Percentiles rank a stretch among this genome's conserved stretches.
phyloP scores from a whole-genome alignment of 2,329 filamentous ascomycete genomes.

The Blastomyces silverae region DNA sequence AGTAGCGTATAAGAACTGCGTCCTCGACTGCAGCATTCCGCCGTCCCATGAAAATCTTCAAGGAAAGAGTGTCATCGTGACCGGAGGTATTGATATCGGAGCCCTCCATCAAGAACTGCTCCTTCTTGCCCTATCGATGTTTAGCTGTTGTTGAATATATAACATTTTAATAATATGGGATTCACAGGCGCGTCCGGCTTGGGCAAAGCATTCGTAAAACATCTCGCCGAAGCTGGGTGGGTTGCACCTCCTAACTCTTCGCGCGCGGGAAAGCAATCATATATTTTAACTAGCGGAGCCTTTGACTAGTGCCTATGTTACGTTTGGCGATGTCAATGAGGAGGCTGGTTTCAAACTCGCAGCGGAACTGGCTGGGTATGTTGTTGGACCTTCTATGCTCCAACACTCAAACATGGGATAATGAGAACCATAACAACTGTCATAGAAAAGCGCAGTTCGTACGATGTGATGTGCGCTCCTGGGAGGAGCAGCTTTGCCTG shows the following conservation, averaged over 20 bases:
- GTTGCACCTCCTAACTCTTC: neutral
- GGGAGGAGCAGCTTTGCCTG: constrained; percentile 30
- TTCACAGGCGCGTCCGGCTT: constrained; percentile 17
- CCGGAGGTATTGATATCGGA: constrained; percentile 17
- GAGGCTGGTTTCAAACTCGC: constrained; percentile 13
- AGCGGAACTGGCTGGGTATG: constrained; percentile 16
- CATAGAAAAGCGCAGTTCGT: constrained; percentile 27
- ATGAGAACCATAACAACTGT: neutral
- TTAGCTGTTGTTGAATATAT: neutral
- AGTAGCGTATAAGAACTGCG: constrained; percentile 7
- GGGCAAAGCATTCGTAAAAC: constrained; percentile 16
- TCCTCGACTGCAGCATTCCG: constrained; percentile 15
- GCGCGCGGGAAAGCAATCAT: neutral
- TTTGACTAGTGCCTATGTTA: constrained; percentile 18
- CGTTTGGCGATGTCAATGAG: constrained; percentile 19
- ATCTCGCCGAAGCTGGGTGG: constrained; percentile 17
- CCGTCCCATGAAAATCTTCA: constrained; percentile 13
- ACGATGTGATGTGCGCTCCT: constrained; percentile 28
- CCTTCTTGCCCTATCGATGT: neutral
- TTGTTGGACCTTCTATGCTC: neutral
- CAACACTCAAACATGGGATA: neutral
- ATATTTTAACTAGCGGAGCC: neutral
- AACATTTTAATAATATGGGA: neutral
- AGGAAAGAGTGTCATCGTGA: constrained; percentile 18
- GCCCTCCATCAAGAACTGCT: neutral